Conservation (phyloP, 345 rosid genomes). For the Dimocarpus longan region DNA sequence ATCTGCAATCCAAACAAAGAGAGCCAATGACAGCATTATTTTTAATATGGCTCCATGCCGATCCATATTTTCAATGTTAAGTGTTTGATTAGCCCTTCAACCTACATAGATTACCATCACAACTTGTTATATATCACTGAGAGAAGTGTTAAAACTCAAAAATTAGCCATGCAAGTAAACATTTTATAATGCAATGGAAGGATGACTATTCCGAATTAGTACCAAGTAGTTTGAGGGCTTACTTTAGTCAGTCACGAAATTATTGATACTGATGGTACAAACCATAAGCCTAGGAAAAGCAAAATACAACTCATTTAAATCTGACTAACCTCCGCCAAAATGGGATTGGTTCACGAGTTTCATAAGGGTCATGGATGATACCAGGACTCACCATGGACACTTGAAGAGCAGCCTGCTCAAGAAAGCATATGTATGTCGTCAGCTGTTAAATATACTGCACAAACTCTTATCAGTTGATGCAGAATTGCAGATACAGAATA, state of each 20-base stretch:
- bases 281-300: slow-evolving; percentile 5
- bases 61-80: not conserved
- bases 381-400: slow-evolving; percentile 86
- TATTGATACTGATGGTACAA: not conserved
- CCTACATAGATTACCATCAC: not conserved
- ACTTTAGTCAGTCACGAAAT: slow-evolving; percentile 2
- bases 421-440: slow-evolving; percentile 20
- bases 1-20: slow-evolving; percentile 2
- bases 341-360: slow-evolving; percentile 61
- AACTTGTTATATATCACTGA: not conserved
- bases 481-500: not conserved
- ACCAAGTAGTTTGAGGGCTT: not conserved
- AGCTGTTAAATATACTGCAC: not conserved
- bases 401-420: slow-evolving; percentile 67
- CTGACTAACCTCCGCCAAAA: slow-evolving; percentile 76
- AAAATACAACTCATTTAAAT: slow-evolving; percentile 7
- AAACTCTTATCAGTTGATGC: not conserved
- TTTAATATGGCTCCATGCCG: not conserved
- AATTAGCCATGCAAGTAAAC: slow-evolving; percentile 1
- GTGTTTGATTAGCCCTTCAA: not conserved
- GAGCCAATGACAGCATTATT: not conserved
- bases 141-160: not conserved
- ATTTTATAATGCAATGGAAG: not conserved
- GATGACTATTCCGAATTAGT: slow-evolving; percentile 2
- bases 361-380: slow-evolving; percentile 82